Evolutionary conservation across 345 rosid species (phyloP), one percentile per base, ranked within the genome.

Genomic region (Geranium rotundifolium): DNA sequence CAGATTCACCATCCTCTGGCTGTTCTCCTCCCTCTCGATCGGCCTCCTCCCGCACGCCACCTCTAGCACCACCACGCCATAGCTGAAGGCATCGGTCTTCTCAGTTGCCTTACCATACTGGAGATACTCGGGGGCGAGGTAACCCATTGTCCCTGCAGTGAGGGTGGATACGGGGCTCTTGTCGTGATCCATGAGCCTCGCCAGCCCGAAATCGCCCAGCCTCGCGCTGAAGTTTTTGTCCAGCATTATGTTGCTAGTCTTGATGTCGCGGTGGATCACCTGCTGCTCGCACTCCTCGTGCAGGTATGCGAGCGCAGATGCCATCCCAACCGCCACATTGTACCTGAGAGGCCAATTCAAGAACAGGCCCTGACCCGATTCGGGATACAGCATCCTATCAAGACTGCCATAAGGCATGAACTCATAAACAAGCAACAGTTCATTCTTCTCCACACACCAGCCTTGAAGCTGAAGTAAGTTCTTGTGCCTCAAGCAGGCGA

Each of bases 111-210:
- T 90, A 3, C 99, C 99, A 56, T 77, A 84, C 37, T 93, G 99
- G 54, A 90, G 90, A 74, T 93, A 93, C 81, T 93, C 97, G 7
- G 99, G 97, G 60, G 98, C 98, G 1, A 92, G 76, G 76, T 92
- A 92, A 4, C 98, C 99, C 97, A 93, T 88, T 0, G 97, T 88
- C 59, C 99, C 97, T 0, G 98, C 99, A 2, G 97, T 93, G 0
- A 93, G 88, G 0, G 99, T 92, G 0, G 97, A 87, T 49, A 90
- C 87, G 0, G 97, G 99, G 68, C 97, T 92, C 67, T 90, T 87
- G 41, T 88, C 90, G 7, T 88, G 99, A 68, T 93, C 99, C 73
- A 84, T 90, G 7, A 93, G 82, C 76, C 97, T 85, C 3, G 99
- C 99, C 55, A 93, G 72, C 65, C 99, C 97, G 4, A 93, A 93